A percentile compares a stretch with the other conserved stretches of the same genome.
These are phyloP conservation scores for Phytophthora macrochlamydospora DNA, from an alignment of 352 stramenopile species.

Conservation along the genomic window DNA sequence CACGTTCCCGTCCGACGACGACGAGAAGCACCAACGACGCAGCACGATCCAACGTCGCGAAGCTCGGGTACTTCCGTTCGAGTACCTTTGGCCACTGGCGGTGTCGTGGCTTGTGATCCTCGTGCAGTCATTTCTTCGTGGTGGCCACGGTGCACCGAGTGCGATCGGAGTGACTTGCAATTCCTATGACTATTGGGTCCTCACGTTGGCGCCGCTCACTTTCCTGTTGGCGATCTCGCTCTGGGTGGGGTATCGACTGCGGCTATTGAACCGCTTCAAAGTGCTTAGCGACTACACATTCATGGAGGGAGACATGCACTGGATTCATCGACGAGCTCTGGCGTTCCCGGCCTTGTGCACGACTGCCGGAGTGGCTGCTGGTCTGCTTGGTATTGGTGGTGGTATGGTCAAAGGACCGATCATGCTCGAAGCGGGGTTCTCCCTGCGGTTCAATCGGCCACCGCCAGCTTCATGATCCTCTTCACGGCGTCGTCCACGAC, in stretches of 20 bases:
- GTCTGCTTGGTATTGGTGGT: constrained; percentile 95
- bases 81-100: constrained; percentile 52
- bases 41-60: constrained; percentile 44
- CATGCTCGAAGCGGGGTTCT: constrained; percentile 97
- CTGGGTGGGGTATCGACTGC: constrained; percentile 49
- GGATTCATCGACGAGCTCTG: constrained; percentile 85
- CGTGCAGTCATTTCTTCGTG: constrained; percentile 59
- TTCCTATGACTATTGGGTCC: constrained; percentile 89
- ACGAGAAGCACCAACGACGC: constrained; percentile 29
- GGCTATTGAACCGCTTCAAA: constrained; percentile 61
- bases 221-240: constrained; percentile 60
- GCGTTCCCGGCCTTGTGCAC: constrained; percentile 92
- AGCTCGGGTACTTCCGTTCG: constrained; percentile 46
- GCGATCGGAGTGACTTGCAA: constrained; percentile 92
- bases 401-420: constrained; percentile 97
- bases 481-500: constrained; percentile 94
- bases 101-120: constrained; percentile 67
- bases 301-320: constrained; percentile 93
- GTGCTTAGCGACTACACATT: constrained; percentile 71
- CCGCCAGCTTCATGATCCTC: constrained; percentile 90
- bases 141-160: constrained; percentile 62
- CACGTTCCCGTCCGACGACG: constrained; percentile 48
- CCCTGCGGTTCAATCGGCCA: constrained; percentile 85
- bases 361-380: constrained; percentile 93
- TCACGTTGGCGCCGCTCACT: constrained; percentile 83